phyloP scores from a whole-genome alignment of 768 basidiomycete species.

The Lentinula aciculospora region DNA sequence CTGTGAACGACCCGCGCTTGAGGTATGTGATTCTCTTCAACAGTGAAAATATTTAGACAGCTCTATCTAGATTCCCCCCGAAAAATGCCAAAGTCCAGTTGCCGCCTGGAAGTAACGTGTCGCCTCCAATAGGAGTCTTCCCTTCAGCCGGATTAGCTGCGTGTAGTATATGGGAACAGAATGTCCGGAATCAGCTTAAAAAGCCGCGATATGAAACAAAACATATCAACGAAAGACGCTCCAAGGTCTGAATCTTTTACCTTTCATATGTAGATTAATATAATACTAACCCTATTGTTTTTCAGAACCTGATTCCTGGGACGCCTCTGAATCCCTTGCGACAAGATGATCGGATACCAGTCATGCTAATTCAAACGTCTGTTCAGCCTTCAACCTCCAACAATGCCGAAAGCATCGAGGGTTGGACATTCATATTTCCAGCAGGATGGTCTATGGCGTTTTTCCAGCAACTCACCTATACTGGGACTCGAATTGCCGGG shows the following conservation, averaged over 20 bases:
- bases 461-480: slow-evolving; percentile 73
- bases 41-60: neutral
- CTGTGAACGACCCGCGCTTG: slow-evolving; percentile 81
- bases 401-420: slow-evolving; percentile 51
- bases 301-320: slow-evolving; percentile 74
- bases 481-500: slow-evolving; percentile 81
- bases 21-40: slow-evolving; percentile 42
- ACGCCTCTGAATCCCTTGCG: slow-evolving; percentile 57
- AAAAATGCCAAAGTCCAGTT: slow-evolving; percentile 53
- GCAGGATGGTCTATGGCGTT: slow-evolving; percentile 91
- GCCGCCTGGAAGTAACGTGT: slow-evolving; percentile 18
- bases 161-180: slow-evolving; percentile 72
- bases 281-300: neutral
- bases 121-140: slow-evolving; percentile 30
- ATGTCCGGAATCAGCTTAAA: slow-evolving; percentile 40
- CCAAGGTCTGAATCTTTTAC: slow-evolving; percentile 43
- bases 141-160: slow-evolving; percentile 57
- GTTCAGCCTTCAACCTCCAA: slow-evolving; percentile 32
- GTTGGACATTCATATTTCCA: slow-evolving; percentile 86
- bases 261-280: neutral
- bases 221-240: slow-evolving; percentile 79
- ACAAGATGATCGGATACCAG: slow-evolving; percentile 79
- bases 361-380: slow-evolving; percentile 79
- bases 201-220: slow-evolving; percentile 74
- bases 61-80: slow-evolving; percentile 68